Evolutionary conservation across 1,284 basidiomycete genomes (phyloP), one percentile per base, ranked within the genome.

Genomic region (Peniophora sp.): DNA sequence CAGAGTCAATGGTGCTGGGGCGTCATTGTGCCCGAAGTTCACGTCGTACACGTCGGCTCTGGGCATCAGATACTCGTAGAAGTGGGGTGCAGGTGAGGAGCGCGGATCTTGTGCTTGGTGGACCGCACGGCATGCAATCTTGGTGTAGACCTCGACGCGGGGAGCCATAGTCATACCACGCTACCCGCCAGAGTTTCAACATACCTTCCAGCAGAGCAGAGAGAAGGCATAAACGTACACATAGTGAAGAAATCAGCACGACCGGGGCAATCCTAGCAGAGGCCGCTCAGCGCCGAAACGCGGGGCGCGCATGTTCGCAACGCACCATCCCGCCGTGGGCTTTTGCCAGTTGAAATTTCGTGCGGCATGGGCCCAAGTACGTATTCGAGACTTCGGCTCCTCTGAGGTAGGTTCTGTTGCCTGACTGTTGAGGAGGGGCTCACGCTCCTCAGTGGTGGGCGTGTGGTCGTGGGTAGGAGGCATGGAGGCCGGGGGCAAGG

Each of bases 211-310:
- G 3, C 3, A n/a, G 16, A 22, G 38, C 16, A 38, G 11, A 8
- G 20, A 11, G n/a, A n/a, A n/a, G n/a, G 12, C 8, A n/a, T 22
- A 17, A 20, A 48, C 57, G 47, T 32, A 58, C 57, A 19, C 57
- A 58, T 52, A 58, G 47, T 9, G 51, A 57, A 17, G 57, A 57
- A 25, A 55, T 22, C 22, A 55, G 49, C 27, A 58, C 55, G 24
- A 58, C 57, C 17, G 56, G 57, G 2, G 45, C 56, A 44, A 58
- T 58, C 57, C 57, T 58, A 41, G 19, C 23, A 38, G 23, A 25
- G n/a, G 48, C 38, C 16, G n/a, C 38, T n/a, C 38, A 41, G 16
- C 16, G 16, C 19, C 38, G 16, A 41, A 41, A 20, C 38, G 19
- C n/a, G 38, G 19, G 16, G 16, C 38, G 16, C n/a, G 19, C 38